Evolutionary conservation across 2,329 filamentous ascomycete genomes (phyloP).

Genomic region (Trichoderma polysporum): DNA sequence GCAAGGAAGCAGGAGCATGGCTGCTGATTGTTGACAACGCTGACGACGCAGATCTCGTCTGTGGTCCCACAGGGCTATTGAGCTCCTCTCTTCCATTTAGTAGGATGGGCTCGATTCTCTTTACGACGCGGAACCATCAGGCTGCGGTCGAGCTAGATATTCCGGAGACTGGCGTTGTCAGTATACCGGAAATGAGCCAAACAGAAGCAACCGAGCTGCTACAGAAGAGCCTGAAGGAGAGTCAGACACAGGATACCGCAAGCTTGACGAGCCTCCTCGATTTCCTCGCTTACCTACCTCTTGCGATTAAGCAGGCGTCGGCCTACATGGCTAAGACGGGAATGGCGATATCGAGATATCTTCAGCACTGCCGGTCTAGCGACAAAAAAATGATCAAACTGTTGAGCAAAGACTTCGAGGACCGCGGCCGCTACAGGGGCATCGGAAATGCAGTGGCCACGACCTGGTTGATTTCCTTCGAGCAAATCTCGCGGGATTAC

Average conservation of each 20-base stretch:
- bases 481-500: conserved; percentile 29
- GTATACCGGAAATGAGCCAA: conserved; percentile 26
- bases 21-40: conserved; percentile 47
- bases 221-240: conserved; percentile 19
- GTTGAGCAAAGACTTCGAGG: conserved; percentile 35
- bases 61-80: conserved; percentile 17
- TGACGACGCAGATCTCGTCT: conserved; percentile 38
- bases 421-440: conserved; percentile 29
- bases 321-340: conserved; percentile 35
- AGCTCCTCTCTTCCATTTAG: conserved; percentile 19
- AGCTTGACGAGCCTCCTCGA: conserved; percentile 30
- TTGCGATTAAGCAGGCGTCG: conserved; percentile 39
- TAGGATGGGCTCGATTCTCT: conserved; percentile 22
- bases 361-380: conserved; percentile 27
- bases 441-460: conserved; percentile 32
- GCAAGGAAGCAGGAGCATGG: conserved; percentile 33
- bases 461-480: conserved; percentile 38
- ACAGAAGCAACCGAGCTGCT: conserved; percentile 29
- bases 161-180: conserved; percentile 23
- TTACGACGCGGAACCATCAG: conserved; percentile 22
- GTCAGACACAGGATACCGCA: conserved; percentile 26
- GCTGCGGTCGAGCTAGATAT: conserved; percentile 17
- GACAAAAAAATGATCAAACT: conserved; percentile 28
- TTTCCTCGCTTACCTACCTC: conserved; percentile 33
- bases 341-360: conserved; percentile 29